A percentile compares a stretch with the other conserved stretches of the same genome.
Evolutionary conservation across 2,329 filamentous ascomycete species (phyloP).

Genomic region (Podosphaera fusca): DNA sequence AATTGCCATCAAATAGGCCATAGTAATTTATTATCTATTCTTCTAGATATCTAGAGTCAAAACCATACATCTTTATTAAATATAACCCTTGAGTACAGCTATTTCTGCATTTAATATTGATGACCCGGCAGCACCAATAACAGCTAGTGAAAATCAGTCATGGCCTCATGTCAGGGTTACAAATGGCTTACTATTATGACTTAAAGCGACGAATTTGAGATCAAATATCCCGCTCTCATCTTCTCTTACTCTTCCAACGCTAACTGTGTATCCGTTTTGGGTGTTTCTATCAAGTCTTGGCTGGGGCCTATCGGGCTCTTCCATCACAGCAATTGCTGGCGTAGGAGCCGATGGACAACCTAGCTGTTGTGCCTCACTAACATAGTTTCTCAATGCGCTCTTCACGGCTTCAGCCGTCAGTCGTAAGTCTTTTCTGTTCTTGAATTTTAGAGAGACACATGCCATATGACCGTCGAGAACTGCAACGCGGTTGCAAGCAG

Average conservation of each 20-base stretch:
- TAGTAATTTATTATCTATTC: too few relatives aligned
- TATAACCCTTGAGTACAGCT: slow-evolving; percentile 5
- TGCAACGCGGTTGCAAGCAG: slow-evolving; percentile 81
- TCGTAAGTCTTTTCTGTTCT: slow-evolving; percentile 34
- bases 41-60: too few relatives aligned
- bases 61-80: background rate
- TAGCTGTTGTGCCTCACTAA: slow-evolving; percentile 57
- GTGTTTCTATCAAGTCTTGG: slow-evolving; percentile 74
- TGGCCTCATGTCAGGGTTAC: background rate
- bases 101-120: slow-evolving; percentile 52
- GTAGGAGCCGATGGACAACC: slow-evolving; percentile 72
- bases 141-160: slow-evolving; percentile 25
- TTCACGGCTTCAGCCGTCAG: slow-evolving; percentile 58
- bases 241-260: slow-evolving; percentile 58
- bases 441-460: slow-evolving; percentile 75
- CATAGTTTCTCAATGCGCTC: slow-evolving; percentile 57
- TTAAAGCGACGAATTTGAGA: slow-evolving; percentile 81
- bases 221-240: slow-evolving; percentile 82
- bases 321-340: slow-evolving; percentile 67
- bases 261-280: slow-evolving; percentile 69
- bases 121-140: slow-evolving; percentile 89
- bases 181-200: slow-evolving; percentile 38
- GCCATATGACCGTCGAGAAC: slow-evolving; percentile 88
- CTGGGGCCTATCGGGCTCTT: slow-evolving; percentile 76
- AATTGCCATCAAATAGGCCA: too few relatives aligned